phyloP scores from a whole-genome alignment of 2,329 filamentous ascomycete species.

The Verticillium nonalfalfae region DNA sequence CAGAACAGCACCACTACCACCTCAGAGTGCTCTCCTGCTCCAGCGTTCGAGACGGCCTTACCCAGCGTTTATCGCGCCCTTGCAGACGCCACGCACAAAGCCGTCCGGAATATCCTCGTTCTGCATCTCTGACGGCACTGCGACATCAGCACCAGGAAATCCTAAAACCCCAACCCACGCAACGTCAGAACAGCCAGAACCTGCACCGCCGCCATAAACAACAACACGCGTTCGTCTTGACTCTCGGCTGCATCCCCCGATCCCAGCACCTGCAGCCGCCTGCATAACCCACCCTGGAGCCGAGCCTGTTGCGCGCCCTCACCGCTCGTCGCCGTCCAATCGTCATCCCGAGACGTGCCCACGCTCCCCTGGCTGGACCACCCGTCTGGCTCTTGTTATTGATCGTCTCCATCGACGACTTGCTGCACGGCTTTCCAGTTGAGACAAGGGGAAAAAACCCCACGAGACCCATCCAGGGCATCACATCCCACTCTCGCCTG shows the following conservation, averaged over 20 bases:
- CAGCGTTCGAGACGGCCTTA: not conserved
- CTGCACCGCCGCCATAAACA: not conserved
- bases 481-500: not conserved
- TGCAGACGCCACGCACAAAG: not conserved
- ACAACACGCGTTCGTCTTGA: not conserved
- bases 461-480: not conserved
- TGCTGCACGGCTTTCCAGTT: not conserved
- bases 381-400: not conserved
- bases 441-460: not conserved
- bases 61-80: not conserved
- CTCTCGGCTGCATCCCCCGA: not conserved
- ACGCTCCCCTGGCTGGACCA: conserved; percentile 1
- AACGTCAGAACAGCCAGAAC: not conserved
- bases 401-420: not conserved
- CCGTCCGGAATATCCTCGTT: not conserved
- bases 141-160: not conserved
- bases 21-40: not conserved
- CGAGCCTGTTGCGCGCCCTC: not conserved
- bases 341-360: not conserved
- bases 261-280: not conserved
- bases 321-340: not conserved
- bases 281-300: not conserved
- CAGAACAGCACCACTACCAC: not conserved
- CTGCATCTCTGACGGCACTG: not conserved
- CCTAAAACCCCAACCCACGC: not conserved